A percentile compares a stretch with the other conserved stretches of the same genome.
Conservation (phyloP, 2,329 filamentous ascomycete species). For the Tolypocladium album region DNA sequence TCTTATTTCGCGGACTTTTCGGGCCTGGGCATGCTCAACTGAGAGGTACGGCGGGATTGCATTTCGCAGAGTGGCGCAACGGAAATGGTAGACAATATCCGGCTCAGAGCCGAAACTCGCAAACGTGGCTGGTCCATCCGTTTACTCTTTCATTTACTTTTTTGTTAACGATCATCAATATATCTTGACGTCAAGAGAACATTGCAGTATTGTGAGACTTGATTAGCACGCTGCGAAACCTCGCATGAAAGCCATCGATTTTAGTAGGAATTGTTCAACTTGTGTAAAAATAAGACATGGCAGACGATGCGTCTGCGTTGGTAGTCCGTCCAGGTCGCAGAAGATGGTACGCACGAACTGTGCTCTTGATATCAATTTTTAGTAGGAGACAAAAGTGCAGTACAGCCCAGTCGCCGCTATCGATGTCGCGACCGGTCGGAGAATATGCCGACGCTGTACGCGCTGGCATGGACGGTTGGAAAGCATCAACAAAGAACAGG, state of each 20-base stretch:
- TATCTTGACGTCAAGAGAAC: not conserved
- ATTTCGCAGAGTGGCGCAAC: not conserved
- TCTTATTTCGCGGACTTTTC: not conserved
- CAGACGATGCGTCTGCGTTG: too few relatives aligned
- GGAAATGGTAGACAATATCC: not conserved
- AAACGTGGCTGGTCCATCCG: not conserved
- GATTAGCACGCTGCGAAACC: not conserved
- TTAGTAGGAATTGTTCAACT: not conserved
- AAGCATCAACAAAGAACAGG: too few relatives aligned
- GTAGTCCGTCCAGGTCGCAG: too few relatives aligned
- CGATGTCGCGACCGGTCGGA: too few relatives aligned
- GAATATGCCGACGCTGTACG: too few relatives aligned
- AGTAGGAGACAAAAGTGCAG: too few relatives aligned
- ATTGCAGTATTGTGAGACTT: too few relatives aligned
- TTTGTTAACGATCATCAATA: not conserved
- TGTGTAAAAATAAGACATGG: too few relatives aligned
- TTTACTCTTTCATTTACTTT: not conserved
- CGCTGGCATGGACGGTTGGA: too few relatives aligned
- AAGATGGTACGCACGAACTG: too few relatives aligned
- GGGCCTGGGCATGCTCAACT: not conserved
- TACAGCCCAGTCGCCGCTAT: too few relatives aligned
- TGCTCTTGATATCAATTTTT: too few relatives aligned
- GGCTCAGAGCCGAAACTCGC: not conserved
- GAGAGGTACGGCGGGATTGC: not conserved
- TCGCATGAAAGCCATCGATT: not conserved